These are phyloP conservation scores for Chrysoporthe cubensis DNA, from an alignment of 2,329 filamentous ascomycete genomes.

Conservation along the genomic window DNA sequence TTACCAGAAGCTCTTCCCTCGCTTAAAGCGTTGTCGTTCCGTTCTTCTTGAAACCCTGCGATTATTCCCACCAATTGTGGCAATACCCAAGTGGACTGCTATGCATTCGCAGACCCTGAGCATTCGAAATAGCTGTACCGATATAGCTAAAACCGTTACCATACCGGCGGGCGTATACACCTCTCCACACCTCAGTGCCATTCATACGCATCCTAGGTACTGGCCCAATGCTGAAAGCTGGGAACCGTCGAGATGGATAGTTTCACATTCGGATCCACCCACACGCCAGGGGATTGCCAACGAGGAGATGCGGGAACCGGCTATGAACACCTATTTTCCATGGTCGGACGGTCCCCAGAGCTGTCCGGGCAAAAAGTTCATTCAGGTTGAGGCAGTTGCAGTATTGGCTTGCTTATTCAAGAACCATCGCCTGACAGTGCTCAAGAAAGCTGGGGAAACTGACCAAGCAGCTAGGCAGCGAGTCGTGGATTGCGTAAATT, in stretches of 20 bases:
- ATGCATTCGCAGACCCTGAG: neutral
- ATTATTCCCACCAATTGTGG: slow-evolving; percentile 10
- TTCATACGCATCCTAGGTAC: slow-evolving; percentile 26
- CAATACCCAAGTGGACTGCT: slow-evolving; percentile 11
- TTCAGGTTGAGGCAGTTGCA: slow-evolving; percentile 32
- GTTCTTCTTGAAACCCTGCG: slow-evolving; percentile 14
- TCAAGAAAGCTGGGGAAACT: slow-evolving; percentile 24
- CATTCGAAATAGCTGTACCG: neutral
- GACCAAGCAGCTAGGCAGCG: slow-evolving; percentile 7
- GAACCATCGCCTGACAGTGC: slow-evolving; percentile 23
- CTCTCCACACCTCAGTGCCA: slow-evolving; percentile 15
- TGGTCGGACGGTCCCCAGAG: slow-evolving; percentile 32
- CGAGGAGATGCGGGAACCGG: slow-evolving; percentile 25
- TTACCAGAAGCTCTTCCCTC: neutral
- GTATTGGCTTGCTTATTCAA: slow-evolving; percentile 31
- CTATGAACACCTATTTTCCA: slow-evolving; percentile 29
- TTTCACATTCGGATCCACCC: neutral
- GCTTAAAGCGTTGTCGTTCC: slow-evolving; percentile 9
- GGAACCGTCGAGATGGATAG: slow-evolving; percentile 30
- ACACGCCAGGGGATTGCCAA: neutral
- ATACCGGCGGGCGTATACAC: slow-evolving; percentile 8
- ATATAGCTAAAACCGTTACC: neutral
- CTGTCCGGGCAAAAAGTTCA: slow-evolving; percentile 33
- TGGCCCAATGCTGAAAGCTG: slow-evolving; percentile 21
- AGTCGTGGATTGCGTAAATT: slow-evolving; percentile 25